Evolutionary conservation across 1,139 yeast species (phyloP).

Genomic region (Debaryomycetaceae sp.): DNA sequence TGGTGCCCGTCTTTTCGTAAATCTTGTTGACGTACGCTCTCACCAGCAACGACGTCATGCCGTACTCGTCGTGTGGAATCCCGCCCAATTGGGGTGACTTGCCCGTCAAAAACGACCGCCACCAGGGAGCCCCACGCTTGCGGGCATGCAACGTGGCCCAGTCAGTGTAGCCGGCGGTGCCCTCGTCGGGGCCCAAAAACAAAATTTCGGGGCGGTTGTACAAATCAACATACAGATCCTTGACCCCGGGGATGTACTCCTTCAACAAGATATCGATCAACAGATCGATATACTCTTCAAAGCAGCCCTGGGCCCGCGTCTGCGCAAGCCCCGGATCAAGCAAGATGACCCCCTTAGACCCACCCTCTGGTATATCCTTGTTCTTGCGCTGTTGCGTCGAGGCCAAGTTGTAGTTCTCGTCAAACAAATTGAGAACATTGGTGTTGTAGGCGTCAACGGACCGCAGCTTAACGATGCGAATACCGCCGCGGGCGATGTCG

Average conservation of each 20-base stretch:
- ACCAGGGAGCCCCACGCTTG: conserved; percentile 93
- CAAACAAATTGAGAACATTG: conserved; percentile 85
- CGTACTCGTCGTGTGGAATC: conserved; percentile 96
- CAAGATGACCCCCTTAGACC: conserved; percentile 94
- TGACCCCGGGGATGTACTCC: conserved; percentile 68
- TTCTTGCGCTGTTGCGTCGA: conserved; percentile 95
- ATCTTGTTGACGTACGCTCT: conserved; percentile 89
- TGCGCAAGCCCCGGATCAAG: conserved; percentile 79
- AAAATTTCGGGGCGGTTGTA: conserved; percentile 82
- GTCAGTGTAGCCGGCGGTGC: conserved; percentile 91
- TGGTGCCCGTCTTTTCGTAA: conserved; percentile 67
- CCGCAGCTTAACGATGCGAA: conserved; percentile 88
- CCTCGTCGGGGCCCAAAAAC: conserved; percentile 98
- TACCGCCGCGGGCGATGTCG: conserved; percentile 98
- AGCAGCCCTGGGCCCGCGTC: conserved; percentile 78
- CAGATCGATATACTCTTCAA: conserved; percentile 89
- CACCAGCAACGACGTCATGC: conserved; percentile 95
- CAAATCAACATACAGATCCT: conserved; percentile 82
- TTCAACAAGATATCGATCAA: conserved; percentile 81
- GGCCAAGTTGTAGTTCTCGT: conserved; percentile 94
- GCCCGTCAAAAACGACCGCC: conserved; percentile 98
- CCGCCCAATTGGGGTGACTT: conserved; percentile 92
- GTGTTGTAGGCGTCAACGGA: conserved; percentile 80
- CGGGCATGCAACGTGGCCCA: conserved; percentile 99
- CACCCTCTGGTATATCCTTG: conserved; percentile 99